phyloP scores from a whole-genome alignment of 805 yeast genomes.

The Metschnikowia matae region DNA sequence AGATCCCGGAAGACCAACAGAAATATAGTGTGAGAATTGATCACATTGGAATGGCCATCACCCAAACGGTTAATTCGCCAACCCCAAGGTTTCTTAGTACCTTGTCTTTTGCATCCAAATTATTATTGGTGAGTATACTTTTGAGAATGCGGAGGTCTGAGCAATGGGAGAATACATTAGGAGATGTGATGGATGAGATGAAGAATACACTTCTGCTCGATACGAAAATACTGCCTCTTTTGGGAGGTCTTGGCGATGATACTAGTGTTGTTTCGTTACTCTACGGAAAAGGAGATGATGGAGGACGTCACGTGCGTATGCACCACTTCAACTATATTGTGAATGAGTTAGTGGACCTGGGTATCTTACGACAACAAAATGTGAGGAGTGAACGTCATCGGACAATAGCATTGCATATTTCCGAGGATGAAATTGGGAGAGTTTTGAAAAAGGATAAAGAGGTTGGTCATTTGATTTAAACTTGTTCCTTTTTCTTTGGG shows the following conservation, averaged over 20 bases:
- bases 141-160: conserved; percentile 64
- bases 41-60: conserved; percentile 75
- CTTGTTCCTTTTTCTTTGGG: no score
- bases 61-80: conserved; percentile 76
- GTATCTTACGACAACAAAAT: conserved; percentile 66
- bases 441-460: conserved; percentile 54
- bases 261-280: conserved; percentile 21
- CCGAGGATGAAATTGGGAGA: conserved; percentile 63
- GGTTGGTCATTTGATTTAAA: conserved; percentile 15
- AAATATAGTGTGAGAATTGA: conserved; percentile 58
- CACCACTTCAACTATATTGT: conserved; percentile 58
- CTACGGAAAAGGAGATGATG: conserved; percentile 17
- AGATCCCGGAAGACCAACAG: conserved; percentile 27
- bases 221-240: conserved; percentile 23
- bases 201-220: conserved; percentile 46
- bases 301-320: conserved; percentile 37
- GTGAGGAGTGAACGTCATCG: conserved; percentile 64
- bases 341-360: conserved; percentile 72
- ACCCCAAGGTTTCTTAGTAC: conserved; percentile 52
- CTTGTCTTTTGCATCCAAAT: conserved; percentile 65
- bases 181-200: conserved; percentile 77
- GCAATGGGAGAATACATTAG: conserved; percentile 63
- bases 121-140: conserved; percentile 66
- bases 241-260: conserved; percentile 10
- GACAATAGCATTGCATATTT: conserved; percentile 59